Conservation (phyloP, 225 moss, liverwort and hornwort genomes). For the Takakia lepidozioides region DNA sequence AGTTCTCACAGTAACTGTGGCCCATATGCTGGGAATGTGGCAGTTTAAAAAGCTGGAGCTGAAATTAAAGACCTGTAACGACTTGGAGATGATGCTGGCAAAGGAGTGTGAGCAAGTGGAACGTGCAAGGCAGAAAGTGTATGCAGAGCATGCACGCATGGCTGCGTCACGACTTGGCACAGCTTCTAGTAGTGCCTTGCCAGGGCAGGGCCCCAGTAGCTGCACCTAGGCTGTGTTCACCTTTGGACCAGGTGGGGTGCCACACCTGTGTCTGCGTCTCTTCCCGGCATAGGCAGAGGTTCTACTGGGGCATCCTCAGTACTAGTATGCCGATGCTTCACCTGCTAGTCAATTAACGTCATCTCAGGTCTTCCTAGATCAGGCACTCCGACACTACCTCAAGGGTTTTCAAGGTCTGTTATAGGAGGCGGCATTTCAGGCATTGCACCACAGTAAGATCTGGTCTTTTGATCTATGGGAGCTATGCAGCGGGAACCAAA, state of each 20-base stretch:
- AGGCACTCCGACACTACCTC: too few species aligned
- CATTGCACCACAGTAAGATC: too few species aligned
- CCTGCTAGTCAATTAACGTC: too few species aligned
- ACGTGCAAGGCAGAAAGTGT: constrained; percentile 58
- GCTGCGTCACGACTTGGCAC: constrained; percentile 58
- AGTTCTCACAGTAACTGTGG: too few species aligned
- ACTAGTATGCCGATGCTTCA: too few species aligned
- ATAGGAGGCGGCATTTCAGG: too few species aligned
- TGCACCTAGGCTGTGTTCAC: constrained; percentile 41
- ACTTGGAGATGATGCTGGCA: constrained; percentile 64
- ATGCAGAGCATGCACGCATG: constrained; percentile 62
- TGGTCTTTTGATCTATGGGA: too few species aligned
- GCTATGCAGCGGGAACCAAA: too few species aligned
- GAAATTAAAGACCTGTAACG: constrained; percentile 76
- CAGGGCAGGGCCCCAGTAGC: constrained; percentile 10
- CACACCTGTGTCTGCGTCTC: constrained; percentile 12
- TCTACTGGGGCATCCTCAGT: too few species aligned
- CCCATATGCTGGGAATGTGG: constrained; percentile 2
- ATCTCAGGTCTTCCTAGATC: too few species aligned
- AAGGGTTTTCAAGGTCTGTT: too few species aligned
- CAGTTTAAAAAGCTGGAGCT: constrained; percentile 89
- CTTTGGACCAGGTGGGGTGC: constrained; percentile 43
- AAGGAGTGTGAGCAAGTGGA: constrained; percentile 83
- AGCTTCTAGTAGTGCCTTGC: constrained; percentile 15
- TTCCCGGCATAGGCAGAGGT: too few species aligned